Conservation (phyloP, 1,284 basidiomycete species). For the Cutaneotrichosporon sp. region DNA sequence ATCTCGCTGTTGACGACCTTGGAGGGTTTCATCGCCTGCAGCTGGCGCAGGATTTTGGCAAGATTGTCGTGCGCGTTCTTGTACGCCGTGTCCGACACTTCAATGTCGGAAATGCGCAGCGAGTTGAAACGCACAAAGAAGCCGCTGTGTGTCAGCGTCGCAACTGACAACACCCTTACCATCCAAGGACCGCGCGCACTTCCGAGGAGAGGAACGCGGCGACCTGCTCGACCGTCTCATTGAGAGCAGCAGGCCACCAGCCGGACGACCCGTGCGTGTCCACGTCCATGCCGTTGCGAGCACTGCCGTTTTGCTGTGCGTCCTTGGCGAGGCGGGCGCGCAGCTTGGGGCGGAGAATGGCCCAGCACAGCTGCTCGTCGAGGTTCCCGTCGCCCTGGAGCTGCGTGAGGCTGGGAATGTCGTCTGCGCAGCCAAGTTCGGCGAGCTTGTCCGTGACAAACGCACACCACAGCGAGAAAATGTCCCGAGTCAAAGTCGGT, state of each 20-base stretch:
- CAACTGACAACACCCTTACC: slow-evolving; percentile 2
- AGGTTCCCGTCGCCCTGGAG: slow-evolving; percentile 70
- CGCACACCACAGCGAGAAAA: slow-evolving; percentile 54
- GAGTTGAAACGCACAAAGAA: slow-evolving; percentile 97
- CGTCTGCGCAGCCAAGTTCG: slow-evolving; percentile 44
- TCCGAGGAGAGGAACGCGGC: slow-evolving; percentile 22
- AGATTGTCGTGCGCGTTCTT: slow-evolving; percentile 46
- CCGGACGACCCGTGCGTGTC: slow-evolving; percentile 10
- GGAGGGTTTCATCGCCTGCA: slow-evolving; percentile 20
- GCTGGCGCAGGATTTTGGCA: slow-evolving; percentile 37
- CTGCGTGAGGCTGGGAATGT: slow-evolving; percentile 61
- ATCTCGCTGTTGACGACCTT: slow-evolving; percentile 22
- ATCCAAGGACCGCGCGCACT: slow-evolving; percentile 26
- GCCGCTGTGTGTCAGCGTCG: slow-evolving; percentile 42
- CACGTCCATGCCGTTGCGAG: slow-evolving; percentile 14
- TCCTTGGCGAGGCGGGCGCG: slow-evolving; percentile 52
- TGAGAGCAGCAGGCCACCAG: slow-evolving; percentile 35
- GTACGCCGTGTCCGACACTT: slow-evolving; percentile 55
- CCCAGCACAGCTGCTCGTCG: slow-evolving; percentile 79
- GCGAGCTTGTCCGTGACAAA: slow-evolving; percentile 48
- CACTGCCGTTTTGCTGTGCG: neutral
- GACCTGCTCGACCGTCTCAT: slow-evolving; percentile 30
- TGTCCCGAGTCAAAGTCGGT: slow-evolving; percentile 52
- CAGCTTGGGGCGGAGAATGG: slow-evolving; percentile 77
- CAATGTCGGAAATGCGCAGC: slow-evolving; percentile 77